phyloP scores from a whole-genome alignment of 805 yeast species.

The Wickerhamiella spandovensis region DNA sequence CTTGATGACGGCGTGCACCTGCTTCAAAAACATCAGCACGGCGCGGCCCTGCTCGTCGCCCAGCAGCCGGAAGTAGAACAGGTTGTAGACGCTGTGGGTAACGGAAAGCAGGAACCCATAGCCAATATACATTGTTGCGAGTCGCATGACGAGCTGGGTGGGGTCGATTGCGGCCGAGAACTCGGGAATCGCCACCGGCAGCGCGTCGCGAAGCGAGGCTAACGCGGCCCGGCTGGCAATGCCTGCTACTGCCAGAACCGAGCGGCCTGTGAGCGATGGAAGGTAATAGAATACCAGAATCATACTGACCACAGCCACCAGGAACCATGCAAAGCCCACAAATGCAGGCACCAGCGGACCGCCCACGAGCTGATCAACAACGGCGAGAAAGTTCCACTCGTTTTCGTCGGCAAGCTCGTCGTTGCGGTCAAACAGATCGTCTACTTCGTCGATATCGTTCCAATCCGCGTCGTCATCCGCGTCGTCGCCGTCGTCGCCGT shows the following conservation, averaged over 20 bases:
- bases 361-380: background rate
- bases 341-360: background rate
- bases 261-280: slow-evolving; percentile 1
- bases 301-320: background rate
- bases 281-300: background rate
- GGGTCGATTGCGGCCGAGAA: background rate
- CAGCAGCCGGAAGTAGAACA: background rate
- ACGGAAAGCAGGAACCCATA: background rate
- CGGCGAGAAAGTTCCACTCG: background rate
- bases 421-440: slow-evolving; percentile 7
- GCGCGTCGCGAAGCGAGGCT: background rate
- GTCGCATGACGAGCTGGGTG: background rate
- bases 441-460: slow-evolving; percentile 2
- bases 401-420: slow-evolving; percentile 4
- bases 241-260: background rate
- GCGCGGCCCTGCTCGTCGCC: background rate
- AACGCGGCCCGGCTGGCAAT: background rate
- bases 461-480: background rate
- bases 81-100: background rate
- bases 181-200: background rate
- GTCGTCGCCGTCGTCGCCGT: background rate
- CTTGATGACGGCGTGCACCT: slow-evolving; percentile 29
- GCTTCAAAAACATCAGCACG: background rate
- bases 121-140: background rate
- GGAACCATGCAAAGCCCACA: background rate